These are phyloP conservation scores for Lathyrus aphaca DNA, from an alignment of 306 rosid genomes.

Conservation along the genomic window DNA sequence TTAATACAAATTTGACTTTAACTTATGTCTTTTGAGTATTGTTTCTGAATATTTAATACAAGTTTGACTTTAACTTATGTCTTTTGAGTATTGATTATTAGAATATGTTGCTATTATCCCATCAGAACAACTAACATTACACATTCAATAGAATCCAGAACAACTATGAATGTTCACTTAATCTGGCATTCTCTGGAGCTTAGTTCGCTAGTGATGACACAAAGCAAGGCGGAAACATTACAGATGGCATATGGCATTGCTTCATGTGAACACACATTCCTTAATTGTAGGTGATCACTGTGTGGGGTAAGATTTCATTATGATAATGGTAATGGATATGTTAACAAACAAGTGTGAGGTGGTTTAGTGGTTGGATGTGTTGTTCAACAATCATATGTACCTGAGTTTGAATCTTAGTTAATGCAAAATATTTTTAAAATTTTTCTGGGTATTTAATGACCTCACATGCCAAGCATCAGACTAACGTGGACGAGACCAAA, in stretches of 20 bases:
- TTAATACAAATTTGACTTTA: not conserved
- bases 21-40: not conserved
- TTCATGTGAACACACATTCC: conserved; percentile 68
- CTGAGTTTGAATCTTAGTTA: no score
- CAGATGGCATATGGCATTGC: conserved; percentile 85
- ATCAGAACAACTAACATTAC: not conserved
- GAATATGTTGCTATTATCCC: not conserved
- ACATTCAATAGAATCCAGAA: not conserved
- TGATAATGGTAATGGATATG: no score
- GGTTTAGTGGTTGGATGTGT: no score
- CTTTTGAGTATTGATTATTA: not conserved
- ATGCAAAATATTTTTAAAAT: no score
- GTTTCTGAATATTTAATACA: no score
- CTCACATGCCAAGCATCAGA: no score
- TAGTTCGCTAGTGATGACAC: not conserved
- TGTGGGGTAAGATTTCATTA: conserved; percentile 74
- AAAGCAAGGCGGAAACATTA: not conserved
- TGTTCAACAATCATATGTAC: no score
- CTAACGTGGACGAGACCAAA: no score
- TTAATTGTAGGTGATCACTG: conserved; percentile 92
- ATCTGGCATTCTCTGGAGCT: not conserved
- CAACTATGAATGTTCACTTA: not conserved
- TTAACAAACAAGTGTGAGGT: no score
- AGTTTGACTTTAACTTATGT: no score
- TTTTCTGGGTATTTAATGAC: no score